These are phyloP conservation scores for Papiliotrema laurentii DNA, from an alignment of 1,284 basidiomycete genomes.

Conservation along the genomic window DNA sequence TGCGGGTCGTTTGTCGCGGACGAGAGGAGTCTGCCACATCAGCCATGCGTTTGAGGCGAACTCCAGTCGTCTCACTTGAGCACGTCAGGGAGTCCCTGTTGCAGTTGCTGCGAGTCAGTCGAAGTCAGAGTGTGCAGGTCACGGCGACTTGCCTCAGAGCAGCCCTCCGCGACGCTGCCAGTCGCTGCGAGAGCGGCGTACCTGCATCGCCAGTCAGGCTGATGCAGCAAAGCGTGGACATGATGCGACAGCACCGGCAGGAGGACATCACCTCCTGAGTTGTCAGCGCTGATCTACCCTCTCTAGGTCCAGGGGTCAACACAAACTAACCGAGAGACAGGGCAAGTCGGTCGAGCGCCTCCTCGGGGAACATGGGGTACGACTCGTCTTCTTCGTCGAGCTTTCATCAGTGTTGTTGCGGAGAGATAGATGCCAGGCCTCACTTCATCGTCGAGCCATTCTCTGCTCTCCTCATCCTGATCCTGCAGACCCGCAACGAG, in stretches of 20 bases:
- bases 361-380: slow-evolving; percentile 70
- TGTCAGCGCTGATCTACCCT: background rate
- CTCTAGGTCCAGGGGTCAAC: background rate
- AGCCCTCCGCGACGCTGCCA: slow-evolving; percentile 29
- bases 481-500: slow-evolving; percentile 28
- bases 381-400: slow-evolving; percentile 66
- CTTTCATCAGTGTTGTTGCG: slow-evolving; percentile 28
- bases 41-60: background rate
- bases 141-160: slow-evolving; percentile 12
- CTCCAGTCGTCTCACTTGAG: slow-evolving; percentile 9
- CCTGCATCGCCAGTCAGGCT: slow-evolving; percentile 68
- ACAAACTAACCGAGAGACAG: slow-evolving; percentile 57
- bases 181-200: slow-evolving; percentile 68
- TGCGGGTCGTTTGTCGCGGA: slow-evolving; percentile 71
- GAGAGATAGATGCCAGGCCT: slow-evolving; percentile 20
- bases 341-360: slow-evolving; percentile 68
- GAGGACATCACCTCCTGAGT: slow-evolving; percentile 40
- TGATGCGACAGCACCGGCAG: slow-evolving; percentile 70
- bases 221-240: slow-evolving; percentile 68
- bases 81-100: slow-evolving; percentile 12
- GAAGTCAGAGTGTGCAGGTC: background rate
- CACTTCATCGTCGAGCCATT: slow-evolving; percentile 67
- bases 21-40: slow-evolving; percentile 59
- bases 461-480: slow-evolving; percentile 54
- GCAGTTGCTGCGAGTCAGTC: slow-evolving; percentile 5